Base-by-base conservation (phyloP, 208 protist species). In the Phytomonas francai region DNA sequence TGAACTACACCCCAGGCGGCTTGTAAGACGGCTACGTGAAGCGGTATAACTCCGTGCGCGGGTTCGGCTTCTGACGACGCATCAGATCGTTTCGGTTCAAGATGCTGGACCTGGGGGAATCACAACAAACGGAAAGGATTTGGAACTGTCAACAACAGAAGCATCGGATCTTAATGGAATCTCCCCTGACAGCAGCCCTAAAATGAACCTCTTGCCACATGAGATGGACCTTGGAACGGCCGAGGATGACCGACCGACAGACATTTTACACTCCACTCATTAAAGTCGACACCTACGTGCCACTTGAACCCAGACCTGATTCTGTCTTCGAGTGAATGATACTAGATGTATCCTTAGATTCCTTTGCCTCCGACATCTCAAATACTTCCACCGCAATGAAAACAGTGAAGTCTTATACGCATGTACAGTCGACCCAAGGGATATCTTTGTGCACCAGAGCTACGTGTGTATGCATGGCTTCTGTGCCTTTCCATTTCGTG, bases 401-500 rank as follows among this genome's bases (percentile, higher is more conserved):
- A 34, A 16, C 65, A 0, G 71, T 59, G 31, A 68, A 57, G 59
- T 65, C 42, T 6, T n/a, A 78, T 30, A 54, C 45, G 25, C 75
- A 70, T 27, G 72, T 72, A n/a, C 77, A 65, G 3, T 83, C 14
- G 34, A 63, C 19, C 58, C 85, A 14, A 80, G 77, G 0, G 84
- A 87, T 65, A 81, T 89, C 56, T 89, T 89, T 63, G 80, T 89
- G n/a, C 80, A 89, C 51, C 78, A 89, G 70, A 83, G 73, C 11
- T 85, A 82, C 58, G 75, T 89, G 59, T 70, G 78, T 36, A 86
- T 85, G 78, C 68, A 82, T 30, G 80, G 84, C 49, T 86, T 86
- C 62, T 78, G 80, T 27, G 71, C 78, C 29, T 66, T 89, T 32
- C 70, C 72, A 8, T 70, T 87, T 29, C 78, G 84, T 51, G 80